phyloP scores from a whole-genome alignment of 805 yeast species.

The Metschnikowia noctiluminum region DNA sequence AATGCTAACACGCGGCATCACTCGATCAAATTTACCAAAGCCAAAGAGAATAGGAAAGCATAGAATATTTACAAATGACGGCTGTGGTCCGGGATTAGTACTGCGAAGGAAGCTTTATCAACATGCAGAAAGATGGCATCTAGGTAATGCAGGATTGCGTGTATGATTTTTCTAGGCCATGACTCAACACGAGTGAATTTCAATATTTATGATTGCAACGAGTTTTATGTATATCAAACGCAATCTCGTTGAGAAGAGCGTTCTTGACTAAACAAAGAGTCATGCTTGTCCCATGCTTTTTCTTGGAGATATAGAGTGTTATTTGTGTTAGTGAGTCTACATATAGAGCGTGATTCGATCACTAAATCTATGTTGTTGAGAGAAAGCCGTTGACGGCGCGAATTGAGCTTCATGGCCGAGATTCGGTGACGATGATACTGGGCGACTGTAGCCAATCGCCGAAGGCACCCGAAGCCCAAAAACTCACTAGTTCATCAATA shows the following conservation, averaged over 20 bases:
- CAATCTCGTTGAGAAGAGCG: too few relatives aligned
- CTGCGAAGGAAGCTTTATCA: background rate
- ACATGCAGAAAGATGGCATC: background rate
- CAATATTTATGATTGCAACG: too few relatives aligned
- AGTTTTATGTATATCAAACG: too few relatives aligned
- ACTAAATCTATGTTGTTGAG: background rate
- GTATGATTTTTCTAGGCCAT: too few relatives aligned
- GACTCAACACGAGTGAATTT: too few relatives aligned
- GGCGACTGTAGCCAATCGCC: too few relatives aligned
- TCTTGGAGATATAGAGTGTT: too few relatives aligned
- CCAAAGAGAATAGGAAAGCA: background rate
- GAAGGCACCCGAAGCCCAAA: too few relatives aligned
- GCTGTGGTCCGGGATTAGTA: background rate
- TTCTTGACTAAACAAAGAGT: too few relatives aligned
- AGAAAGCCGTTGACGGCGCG: background rate
- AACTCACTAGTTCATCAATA: too few relatives aligned
- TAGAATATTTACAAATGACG: background rate
- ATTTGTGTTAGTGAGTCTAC: background rate
- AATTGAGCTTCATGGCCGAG: background rate
- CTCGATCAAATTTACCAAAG: background rate
- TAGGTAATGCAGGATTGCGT: too few relatives aligned
- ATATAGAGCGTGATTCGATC: background rate
- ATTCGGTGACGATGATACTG: background rate
- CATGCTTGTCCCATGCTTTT: too few relatives aligned
- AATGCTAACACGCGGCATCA: constrained; percentile 23